Evolutionary conservation across 805 yeast species (phyloP), one percentile per base, ranked within the genome.

Genomic region (Ascoidea rubescens): DNA sequence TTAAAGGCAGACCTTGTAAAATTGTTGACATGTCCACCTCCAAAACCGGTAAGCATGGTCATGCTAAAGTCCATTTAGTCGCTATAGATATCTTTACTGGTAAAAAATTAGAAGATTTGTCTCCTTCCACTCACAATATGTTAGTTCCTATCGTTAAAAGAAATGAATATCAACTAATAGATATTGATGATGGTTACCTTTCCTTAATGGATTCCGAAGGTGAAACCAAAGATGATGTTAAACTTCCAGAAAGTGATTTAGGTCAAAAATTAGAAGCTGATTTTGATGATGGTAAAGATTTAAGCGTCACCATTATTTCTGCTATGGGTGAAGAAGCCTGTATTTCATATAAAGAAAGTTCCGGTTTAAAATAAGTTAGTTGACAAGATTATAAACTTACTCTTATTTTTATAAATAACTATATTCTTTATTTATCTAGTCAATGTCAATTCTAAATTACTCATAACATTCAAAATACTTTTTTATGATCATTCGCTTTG

Each of bases 41-140:
- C 69, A 93, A 93, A 86, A 93, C 99, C 66, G 99, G 99, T 79
- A 93, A 93, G 97, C 99, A 93, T 86, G 99, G 99, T 80, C 99
- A 93, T 93, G 99, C 99, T 73, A 93, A 93, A 84, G 99, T 93
- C 75, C 98, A 93, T 78, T 82, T 93, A 78, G 98, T 93, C 63
- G 98, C 98, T 71, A 83, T 87, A 67, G 99, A 93, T 74, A 91
- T 93, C 74, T 93, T 93, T 91, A 93, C 99, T 67, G 86, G 87
- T 75, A 93, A 93, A 90, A 93, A 93, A 82, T 84, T 90, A 75
- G 99, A 93, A 84, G 99, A 93, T 78, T 86, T 93, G 73, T 93
- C 99, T 64, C 99, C 99, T 77, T 93, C 99, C 60, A 93, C 99
- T 79, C 99, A 93, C 83, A 93, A 93, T 80, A 90, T 93, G 98